Base-by-base conservation (phyloP, 495 filamentous ascomycete species). In the Lasiosphaeris hirsuta region DNA sequence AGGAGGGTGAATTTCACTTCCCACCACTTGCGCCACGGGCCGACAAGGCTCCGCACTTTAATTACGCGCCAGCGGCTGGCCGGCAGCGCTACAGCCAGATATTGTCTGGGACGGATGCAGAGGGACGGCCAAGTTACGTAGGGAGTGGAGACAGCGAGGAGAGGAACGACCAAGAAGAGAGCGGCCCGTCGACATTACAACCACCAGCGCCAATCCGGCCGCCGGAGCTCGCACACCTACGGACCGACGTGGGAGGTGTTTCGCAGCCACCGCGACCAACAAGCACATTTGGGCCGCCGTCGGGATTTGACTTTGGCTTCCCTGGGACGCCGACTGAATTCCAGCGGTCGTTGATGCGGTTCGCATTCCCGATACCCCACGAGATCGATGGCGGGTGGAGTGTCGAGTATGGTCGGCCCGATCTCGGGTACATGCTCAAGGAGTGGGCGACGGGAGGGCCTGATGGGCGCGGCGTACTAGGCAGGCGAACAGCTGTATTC, bases 391-490 rank as follows among this genome's bases (percentile, higher is more conserved):
- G 88, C 57, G 89, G 89, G 35, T 96, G 91, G 88, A 86, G 82
- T 54, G 89, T 92, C 5, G 93, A 97, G 69, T 97, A 96, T 70
- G 90, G 89, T n/a, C 85, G 94, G 0, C 93, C 93, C 0, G 85
- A 96, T 58, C 80, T 97, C 33, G 84, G 88, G 2, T 88, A 87
- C 67, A 90, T 95, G 81, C 79, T 97, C 36, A 83, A 81, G 51
- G 84, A 90, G 53, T 86, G 88, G 79, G 90, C 90, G 0, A 82
- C 78, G 14, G 80, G 79, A 17, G 80, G 80, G 8, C 54, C 72
- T 4, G 80, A 83, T 45, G 80, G 80, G 10, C 69, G 78, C 15
- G 81, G 86, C 40, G 86, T 82, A 36, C 89, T 95, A 51, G 93
- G 93, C 7, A 75, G 87, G 51, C 76, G 92, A 53, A 91, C 92